Percentiles rank a stretch among this genome's conserved stretches.
These are phyloP conservation scores for Begonia fuchsioides DNA, from an alignment of 306 rosid genomes.

Conservation along the genomic window DNA sequence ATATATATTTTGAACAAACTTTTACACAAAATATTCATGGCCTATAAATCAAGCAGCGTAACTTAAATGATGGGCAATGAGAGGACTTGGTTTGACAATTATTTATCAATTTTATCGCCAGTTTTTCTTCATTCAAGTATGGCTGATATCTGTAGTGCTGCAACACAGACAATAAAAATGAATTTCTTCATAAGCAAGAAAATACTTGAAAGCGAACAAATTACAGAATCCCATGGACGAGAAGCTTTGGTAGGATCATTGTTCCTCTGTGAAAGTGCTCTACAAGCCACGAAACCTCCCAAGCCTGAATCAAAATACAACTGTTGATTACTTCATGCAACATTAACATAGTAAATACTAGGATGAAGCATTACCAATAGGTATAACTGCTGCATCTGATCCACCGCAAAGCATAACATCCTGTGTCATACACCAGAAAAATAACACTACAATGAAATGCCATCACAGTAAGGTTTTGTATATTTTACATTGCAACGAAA, in stretches of 20 bases:
- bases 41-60: too few relatives aligned
- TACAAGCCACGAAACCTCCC: constrained; percentile 94
- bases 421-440: constrained; percentile 27
- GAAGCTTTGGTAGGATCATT: constrained; percentile 82
- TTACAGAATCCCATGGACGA: constrained; percentile 93
- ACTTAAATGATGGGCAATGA: too few relatives aligned
- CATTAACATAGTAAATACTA: constrained; percentile 1
- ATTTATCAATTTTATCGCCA: too few relatives aligned
- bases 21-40: too few relatives aligned
- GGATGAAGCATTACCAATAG: constrained; percentile 43
- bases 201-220: not conserved
- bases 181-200: too few relatives aligned
- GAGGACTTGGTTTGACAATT: too few relatives aligned
- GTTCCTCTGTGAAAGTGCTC: constrained; percentile 80
- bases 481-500: too few relatives aligned
- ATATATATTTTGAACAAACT: too few relatives aligned
- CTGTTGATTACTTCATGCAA: not conserved
- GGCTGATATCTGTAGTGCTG: too few relatives aligned
- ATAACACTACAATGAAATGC: constrained; percentile 7
- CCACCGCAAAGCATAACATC: constrained; percentile 92
- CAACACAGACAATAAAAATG: too few relatives aligned
- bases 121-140: too few relatives aligned
- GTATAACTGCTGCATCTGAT: constrained; percentile 76
- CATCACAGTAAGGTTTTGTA: too few relatives aligned
- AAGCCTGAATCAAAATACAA: constrained; percentile 37